Conservation (phyloP, 2,329 filamentous ascomycete genomes). For the Fusarium dlaminii region DNA sequence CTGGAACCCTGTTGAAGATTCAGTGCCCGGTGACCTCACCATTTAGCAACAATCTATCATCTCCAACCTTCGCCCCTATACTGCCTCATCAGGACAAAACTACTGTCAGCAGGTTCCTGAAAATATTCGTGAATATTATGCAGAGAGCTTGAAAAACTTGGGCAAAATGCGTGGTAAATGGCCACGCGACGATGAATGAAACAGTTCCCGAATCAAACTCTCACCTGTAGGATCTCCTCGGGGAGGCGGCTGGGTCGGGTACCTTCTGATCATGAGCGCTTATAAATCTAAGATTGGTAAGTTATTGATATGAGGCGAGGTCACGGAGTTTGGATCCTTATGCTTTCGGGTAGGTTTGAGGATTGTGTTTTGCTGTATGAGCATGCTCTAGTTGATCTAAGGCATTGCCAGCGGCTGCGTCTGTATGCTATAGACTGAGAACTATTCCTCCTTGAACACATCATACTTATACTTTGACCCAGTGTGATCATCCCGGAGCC, state of each 20-base stretch:
- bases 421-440: neutral
- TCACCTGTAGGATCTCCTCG: neutral
- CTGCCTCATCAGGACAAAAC: neutral
- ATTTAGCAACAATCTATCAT: neutral
- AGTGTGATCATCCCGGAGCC: conserved; percentile 66
- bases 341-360: neutral
- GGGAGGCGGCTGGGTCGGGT: neutral
- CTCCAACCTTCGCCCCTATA: too few species aligned
- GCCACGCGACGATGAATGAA: neutral
- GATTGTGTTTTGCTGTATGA: neutral
- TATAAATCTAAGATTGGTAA: neutral
- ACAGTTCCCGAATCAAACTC: neutral
- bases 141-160: neutral
- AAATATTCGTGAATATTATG: neutral
- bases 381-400: neutral
- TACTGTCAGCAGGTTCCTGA: neutral
- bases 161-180: neutral
- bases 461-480: conserved; percentile 70
- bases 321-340: neutral
- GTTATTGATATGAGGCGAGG: too few species aligned
- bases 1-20: neutral
- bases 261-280: neutral
- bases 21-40: neutral
- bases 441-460: conserved; percentile 64
- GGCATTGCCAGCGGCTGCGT: too few species aligned